Evolutionary conservation across 1,139 yeast genomes (phyloP), one percentile per base, ranked within the genome.

Genomic region (Magnusiomyces clavatus): DNA sequence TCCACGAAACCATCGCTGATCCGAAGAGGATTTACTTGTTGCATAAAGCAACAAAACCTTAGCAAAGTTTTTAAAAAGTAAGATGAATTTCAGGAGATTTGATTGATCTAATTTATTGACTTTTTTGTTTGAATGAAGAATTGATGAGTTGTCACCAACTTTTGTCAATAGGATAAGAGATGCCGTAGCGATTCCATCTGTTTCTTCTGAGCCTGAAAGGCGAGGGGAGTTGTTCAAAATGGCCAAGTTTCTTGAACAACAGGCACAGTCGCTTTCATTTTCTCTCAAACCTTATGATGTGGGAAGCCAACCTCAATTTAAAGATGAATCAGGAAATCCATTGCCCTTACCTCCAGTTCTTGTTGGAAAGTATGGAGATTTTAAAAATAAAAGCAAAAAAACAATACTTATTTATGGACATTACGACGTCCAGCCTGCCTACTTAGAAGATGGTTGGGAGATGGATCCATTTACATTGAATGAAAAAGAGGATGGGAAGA

Each of bases 361-460:
- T 29, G 77, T 92, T 59, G 95, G 94, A 43, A 80, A 94, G 63
- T 83, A 79, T 63, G 98, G 98, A 43, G 95, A 17, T 5, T 29
- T 40, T n/a, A 6, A 24, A 24, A 37, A 89, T 66, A 82, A 95
- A 38, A 58, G 67, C 39, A 85, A 86, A 75, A 90, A 89, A 72
- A 92, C 89, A 20, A 85, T 94, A 43, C 77, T 94, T 61, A 83
- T 94, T 48, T 94, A 94, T 67, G 98, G 97, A 39, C 98, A 94
- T 69, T 90, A 90, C 70, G 98, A 92, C 64, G 99, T 92, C 56
- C 99, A 92, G 74, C 99, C 99, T 8, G 99, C 99, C 14, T 71
- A 77, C 47, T 63, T 75, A 57, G 96, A 86, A 62, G 98, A 94
- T 67, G 98, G 99, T 31, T 94, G 99, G 98, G 74, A 76, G 63